A percentile compares a stretch with the other conserved stretches of the same genome.
These are phyloP conservation scores for Sugiyamaella sp. DNA, from an alignment of 1,139 yeast genomes.

Conservation along the genomic window DNA sequence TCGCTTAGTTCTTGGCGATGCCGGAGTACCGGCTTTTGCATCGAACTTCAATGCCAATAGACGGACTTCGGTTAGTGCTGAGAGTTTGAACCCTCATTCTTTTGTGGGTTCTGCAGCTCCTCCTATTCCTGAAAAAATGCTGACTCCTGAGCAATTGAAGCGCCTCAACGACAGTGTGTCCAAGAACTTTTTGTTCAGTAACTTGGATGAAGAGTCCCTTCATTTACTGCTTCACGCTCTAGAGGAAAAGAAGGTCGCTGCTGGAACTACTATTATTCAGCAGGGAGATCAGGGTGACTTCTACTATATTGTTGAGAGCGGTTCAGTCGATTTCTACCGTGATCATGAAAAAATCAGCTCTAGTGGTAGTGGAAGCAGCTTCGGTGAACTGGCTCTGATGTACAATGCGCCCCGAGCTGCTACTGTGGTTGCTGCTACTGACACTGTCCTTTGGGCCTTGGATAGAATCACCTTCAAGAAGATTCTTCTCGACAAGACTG, in stretches of 20 bases:
- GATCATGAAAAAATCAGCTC: slow-evolving; percentile 73
- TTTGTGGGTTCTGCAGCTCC: slow-evolving; percentile 28
- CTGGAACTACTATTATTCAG: slow-evolving; percentile 69
- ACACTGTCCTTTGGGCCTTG: slow-evolving; percentile 83
- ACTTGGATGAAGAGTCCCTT: slow-evolving; percentile 71
- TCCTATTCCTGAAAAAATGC: slow-evolving; percentile 24
- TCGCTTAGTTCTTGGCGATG: slow-evolving; percentile 8
- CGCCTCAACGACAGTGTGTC: slow-evolving; percentile 73
- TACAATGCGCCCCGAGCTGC: slow-evolving; percentile 98
- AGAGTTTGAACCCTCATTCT: slow-evolving; percentile 43
- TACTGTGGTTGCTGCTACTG: slow-evolving; percentile 76
- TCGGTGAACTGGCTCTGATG: slow-evolving; percentile 97
- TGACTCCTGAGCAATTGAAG: slow-evolving; percentile 57
- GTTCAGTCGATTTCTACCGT: slow-evolving; percentile 79
- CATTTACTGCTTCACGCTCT: slow-evolving; percentile 80
- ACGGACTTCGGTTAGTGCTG: slow-evolving; percentile 87
- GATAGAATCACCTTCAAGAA: slow-evolving; percentile 93
- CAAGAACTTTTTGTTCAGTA: slow-evolving; percentile 79
- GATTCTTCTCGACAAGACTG: slow-evolving; percentile 86
- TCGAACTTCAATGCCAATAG: slow-evolving; percentile 62
- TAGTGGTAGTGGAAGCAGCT: slow-evolving; percentile 83
- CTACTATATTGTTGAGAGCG: slow-evolving; percentile 85
- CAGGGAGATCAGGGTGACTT: slow-evolving; percentile 98
- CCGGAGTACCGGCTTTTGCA: slow-evolving; percentile 24
- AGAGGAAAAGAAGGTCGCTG: slow-evolving; percentile 64